Base-by-base conservation (phyloP, 371 early-diverging fungal species). In the Catenaria anguillulae region DNA sequence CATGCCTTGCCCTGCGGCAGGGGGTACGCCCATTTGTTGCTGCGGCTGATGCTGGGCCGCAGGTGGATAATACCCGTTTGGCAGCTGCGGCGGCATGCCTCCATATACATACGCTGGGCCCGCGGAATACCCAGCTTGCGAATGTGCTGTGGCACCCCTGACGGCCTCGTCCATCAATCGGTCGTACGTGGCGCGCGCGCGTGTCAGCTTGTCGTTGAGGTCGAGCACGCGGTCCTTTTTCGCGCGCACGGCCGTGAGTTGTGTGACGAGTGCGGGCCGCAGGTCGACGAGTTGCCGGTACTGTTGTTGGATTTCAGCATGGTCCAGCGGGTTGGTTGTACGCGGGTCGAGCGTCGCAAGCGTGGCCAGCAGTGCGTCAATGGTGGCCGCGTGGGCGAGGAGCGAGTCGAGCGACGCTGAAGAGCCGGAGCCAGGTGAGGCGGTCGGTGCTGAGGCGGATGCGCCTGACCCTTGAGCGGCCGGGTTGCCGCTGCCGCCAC, bases 141-240 rank as follows among this genome's bases (percentile, higher is more conserved):
- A 5, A 40, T 17, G 10, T 5, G 40, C 40, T 5, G 40, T 40
- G 5, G 40, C 40, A 17, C 40, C 40, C 17, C 17, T 40, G 17
- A 50, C 21, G 15, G 31, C 52, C 29, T 8, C 29, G 52, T 50
- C 52, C 52, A 50, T 50, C 29, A 50, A 31, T 31, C 52, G 52
- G 52, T 50, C 52, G 52, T 50, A 50, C 29, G 52, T 50, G 15
- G 52, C 52, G 29, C 52, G 52, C 23, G 52, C 52, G 31, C 52
- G 52, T 5, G 52, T 29, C 29, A 50, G 17, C 29, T 24, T 10
- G 52, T 50, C 52, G 31, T 50, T 26, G 29, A 50, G 29, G 15
- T 10, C 12, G 26, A 29, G 29, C 5, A 50, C 13, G 29, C 19
- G 8, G 29, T 50, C 52, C 15, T 19, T 8, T 2, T 12, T 26